Evolutionary conservation across 441 rosid genomes (phyloP).

Genomic region (Aquilaria agallochum): DNA sequence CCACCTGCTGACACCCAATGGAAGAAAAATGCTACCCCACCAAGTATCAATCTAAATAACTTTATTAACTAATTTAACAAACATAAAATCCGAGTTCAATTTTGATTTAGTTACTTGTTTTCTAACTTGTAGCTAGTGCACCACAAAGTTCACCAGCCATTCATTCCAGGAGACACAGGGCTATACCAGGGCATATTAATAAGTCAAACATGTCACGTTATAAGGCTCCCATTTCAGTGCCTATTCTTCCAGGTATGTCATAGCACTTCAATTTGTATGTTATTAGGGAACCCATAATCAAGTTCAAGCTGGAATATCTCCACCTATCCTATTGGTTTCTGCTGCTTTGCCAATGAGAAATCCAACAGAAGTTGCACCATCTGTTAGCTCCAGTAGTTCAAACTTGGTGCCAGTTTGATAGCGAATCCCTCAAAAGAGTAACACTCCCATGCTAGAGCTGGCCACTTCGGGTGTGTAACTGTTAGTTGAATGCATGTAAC

Average conservation of each 20-base stretch:
- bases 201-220: slow-evolving; percentile 18
- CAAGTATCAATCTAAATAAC: slow-evolving; percentile 18
- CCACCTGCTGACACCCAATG: slow-evolving; percentile 35
- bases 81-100: neutral
- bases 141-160: slow-evolving; percentile 24
- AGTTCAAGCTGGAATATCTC: neutral
- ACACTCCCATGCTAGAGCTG: slow-evolving; percentile 22
- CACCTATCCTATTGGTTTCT: slow-evolving; percentile 18
- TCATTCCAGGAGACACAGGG: slow-evolving; percentile 22
- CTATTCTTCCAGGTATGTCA: slow-evolving; percentile 32
- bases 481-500: neutral
- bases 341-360: slow-evolving; percentile 4
- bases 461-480: slow-evolving; percentile 27
- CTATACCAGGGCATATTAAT: slow-evolving; percentile 10
- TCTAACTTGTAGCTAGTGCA: slow-evolving; percentile 21
- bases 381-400: slow-evolving; percentile 24
- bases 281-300: neutral
- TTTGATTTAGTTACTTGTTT: slow-evolving; percentile 8
- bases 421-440: slow-evolving; percentile 14
- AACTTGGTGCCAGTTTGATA: slow-evolving; percentile 4
- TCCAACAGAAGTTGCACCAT: slow-evolving; percentile 25
- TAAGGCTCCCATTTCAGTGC: slow-evolving; percentile 20
- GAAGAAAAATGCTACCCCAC: slow-evolving; percentile 19
- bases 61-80: slow-evolving; percentile 9
- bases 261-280: neutral